A percentile compares a stretch with the other conserved stretches of the same genome.
These are phyloP conservation scores for Nelumbo lutea DNA, from an alignment of 164 flowering plant genomes.

Conservation along the genomic window DNA sequence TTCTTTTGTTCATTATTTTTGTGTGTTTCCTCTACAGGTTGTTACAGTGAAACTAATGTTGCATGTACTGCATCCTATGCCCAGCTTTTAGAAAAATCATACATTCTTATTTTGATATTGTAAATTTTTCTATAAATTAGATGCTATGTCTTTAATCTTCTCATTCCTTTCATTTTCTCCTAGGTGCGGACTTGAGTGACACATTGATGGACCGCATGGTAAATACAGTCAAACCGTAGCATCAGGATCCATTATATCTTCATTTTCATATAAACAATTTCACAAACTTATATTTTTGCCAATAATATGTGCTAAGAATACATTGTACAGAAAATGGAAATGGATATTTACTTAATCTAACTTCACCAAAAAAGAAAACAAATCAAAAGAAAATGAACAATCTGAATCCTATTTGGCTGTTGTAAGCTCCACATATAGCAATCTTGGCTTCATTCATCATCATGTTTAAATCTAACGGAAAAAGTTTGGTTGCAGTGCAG, in stretches of 20 bases:
- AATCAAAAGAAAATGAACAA: neutral
- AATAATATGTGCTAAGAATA: neutral
- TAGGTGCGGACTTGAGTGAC: constrained; percentile 99
- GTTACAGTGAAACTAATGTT: no score
- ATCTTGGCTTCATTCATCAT: no score
- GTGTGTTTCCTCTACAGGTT: no score
- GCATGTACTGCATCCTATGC: no score
- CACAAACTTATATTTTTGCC: neutral
- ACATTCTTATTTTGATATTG: no score
- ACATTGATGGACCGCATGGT: constrained; percentile 99
- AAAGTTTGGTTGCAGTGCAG: no score
- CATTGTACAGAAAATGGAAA: neutral
- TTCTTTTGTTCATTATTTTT: no score
- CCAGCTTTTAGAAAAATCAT: no score
- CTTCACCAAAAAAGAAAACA: neutral
- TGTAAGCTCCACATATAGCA: no score
- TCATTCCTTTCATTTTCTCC: constrained; percentile 1
- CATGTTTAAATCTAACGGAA: no score
- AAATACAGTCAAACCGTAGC: constrained; percentile 14
- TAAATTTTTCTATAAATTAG: no score
- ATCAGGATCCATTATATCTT: neutral
- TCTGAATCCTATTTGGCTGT: neutral
- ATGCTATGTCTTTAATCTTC: neutral
- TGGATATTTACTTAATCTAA: neutral
- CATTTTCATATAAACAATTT: neutral